phyloP scores from a whole-genome alignment of 345 rosid genomes.

The Geranium brycei region DNA sequence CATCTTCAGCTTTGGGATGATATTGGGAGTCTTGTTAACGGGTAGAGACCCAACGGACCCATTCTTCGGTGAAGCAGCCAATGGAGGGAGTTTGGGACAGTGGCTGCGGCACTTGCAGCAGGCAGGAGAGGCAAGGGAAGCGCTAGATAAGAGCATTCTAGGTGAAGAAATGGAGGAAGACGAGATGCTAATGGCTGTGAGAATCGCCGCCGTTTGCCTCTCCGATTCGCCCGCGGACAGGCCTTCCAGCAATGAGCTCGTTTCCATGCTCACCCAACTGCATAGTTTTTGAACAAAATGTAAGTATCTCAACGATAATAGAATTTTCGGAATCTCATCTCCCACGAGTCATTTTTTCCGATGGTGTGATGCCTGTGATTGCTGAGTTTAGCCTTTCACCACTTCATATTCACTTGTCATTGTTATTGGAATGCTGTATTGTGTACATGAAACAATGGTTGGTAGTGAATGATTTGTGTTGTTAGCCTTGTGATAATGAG shows the following conservation, averaged over 20 bases:
- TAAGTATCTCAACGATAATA: neutral
- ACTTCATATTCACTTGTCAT: neutral
- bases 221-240: slow-evolving; percentile 82
- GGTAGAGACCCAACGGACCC: slow-evolving; percentile 66
- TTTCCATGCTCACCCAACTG: slow-evolving; percentile 78
- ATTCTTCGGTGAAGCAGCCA: slow-evolving; percentile 47
- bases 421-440: neutral
- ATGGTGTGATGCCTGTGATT: neutral
- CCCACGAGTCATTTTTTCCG: neutral
- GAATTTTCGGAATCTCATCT: neutral
- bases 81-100: slow-evolving; percentile 51
- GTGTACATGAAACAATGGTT: neutral
- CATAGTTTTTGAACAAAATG: slow-evolving; percentile 55
- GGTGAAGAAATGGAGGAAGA: slow-evolving; percentile 95
- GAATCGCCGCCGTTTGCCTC: slow-evolving; percentile 76
- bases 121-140: slow-evolving; percentile 71
- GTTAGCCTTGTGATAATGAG: no score
- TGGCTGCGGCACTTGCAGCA: slow-evolving; percentile 88
- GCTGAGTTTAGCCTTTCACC: neutral
- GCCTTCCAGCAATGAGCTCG: slow-evolving; percentile 92
- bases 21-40: slow-evolving; percentile 68
- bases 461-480: neutral
- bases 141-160: slow-evolving; percentile 65
- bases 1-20: slow-evolving; percentile 88
- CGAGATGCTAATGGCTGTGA: slow-evolving; percentile 90